phyloP scores from a whole-genome alignment of 1,284 basidiomycete species.

The Nidula niveotomentosa region DNA sequence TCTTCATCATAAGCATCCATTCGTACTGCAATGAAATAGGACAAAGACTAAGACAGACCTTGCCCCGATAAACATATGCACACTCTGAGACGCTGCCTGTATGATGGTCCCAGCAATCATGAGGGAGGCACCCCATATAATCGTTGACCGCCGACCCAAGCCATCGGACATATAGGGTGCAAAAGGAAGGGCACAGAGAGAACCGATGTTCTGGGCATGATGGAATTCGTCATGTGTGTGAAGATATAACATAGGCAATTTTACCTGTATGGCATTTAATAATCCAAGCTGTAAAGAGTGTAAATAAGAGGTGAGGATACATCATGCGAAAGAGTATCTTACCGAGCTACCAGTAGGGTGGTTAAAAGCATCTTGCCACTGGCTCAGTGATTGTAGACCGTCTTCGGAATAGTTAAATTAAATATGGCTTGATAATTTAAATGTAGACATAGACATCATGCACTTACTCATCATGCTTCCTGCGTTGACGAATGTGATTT shows the following conservation, averaged over 20 bases:
- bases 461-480: constrained; percentile 63
- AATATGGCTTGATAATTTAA: not conserved
- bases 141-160: constrained; percentile 50
- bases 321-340: constrained; percentile 8
- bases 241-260: constrained; percentile 5
- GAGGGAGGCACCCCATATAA: constrained; percentile 51
- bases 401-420: constrained; percentile 15
- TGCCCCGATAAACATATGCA: constrained; percentile 71
- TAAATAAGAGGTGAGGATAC: constrained; percentile 13
- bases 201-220: constrained; percentile 48
- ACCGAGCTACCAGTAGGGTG: constrained; percentile 37
- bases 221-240: not conserved
- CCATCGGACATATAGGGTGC: constrained; percentile 63
- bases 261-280: constrained; percentile 65
- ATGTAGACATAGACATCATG: constrained; percentile 13
- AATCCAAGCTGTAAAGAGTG: constrained; percentile 42
- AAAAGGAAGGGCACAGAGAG: constrained; percentile 55
- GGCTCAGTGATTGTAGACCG: constrained; percentile 35
- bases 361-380: constrained; percentile 39
- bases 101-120: constrained; percentile 56
- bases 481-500: constrained; percentile 1
- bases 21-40: not conserved
- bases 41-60: constrained; percentile 30
- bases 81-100: constrained; percentile 57
- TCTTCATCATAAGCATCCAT: constrained; percentile 13